Evolutionary conservation across 1,139 yeast genomes (phyloP).

Genomic region (Hanseniaspora sp.): DNA sequence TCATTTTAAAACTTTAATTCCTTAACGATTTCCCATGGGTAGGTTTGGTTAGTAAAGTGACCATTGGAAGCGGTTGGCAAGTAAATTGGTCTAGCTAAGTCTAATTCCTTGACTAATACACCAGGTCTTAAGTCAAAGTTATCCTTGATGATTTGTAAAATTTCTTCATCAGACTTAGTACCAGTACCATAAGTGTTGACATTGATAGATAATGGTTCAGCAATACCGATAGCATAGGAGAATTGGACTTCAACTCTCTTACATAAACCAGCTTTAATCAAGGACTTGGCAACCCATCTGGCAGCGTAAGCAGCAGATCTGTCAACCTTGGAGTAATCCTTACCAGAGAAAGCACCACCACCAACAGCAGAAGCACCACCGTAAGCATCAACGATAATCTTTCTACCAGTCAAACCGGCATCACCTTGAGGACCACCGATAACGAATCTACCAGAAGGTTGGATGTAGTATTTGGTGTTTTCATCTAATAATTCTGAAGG

Average conservation of each 20-base stretch:
- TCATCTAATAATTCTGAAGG: constrained; percentile 86
- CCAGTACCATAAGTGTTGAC: constrained; percentile 98
- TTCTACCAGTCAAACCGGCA: constrained; percentile 99
- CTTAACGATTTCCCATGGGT: constrained; percentile 98
- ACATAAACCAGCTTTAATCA: constrained; percentile 87
- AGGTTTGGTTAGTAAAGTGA: constrained; percentile 97
- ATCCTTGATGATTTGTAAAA: constrained; percentile 78
- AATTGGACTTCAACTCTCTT: constrained; percentile 96
- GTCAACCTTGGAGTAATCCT: constrained; percentile 99
- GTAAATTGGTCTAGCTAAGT: constrained; percentile 97
- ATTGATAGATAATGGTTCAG: constrained; percentile 95
- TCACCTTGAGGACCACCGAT: constrained; percentile 99
- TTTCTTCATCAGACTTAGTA: constrained; percentile 73
- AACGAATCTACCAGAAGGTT: constrained; percentile 98
- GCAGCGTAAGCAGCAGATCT: constrained; percentile 99
- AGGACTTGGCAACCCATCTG: constrained; percentile 99
- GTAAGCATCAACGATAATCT: constrained; percentile 97
- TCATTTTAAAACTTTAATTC: constrained; percentile 67
- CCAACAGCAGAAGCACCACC: constrained; percentile 99
- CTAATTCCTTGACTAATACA: constrained; percentile 91
- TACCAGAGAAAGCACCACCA: constrained; percentile 99
- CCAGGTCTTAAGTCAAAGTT: constrained; percentile 99
- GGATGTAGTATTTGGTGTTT: constrained; percentile 93
- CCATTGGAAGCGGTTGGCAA: constrained; percentile 98
- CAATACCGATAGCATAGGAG: constrained; percentile 99